These are phyloP conservation scores for Fragaria ananassa DNA, from an alignment of 306 rosid species.

Conservation along the genomic window DNA sequence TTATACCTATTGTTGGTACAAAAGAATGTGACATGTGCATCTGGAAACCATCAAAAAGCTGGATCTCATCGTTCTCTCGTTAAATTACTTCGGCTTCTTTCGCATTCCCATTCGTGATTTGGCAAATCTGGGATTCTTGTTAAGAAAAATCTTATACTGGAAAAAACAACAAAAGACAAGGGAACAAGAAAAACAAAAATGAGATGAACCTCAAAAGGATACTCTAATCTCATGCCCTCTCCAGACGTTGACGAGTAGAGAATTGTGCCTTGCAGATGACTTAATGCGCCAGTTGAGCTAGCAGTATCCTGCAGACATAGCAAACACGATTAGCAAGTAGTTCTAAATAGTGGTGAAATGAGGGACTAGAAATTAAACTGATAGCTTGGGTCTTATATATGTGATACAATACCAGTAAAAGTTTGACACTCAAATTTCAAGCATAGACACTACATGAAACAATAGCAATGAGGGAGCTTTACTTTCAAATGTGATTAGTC, in stretches of 20 bases:
- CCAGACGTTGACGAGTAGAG: slow-evolving; percentile 71
- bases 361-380: neutral
- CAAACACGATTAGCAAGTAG: neutral
- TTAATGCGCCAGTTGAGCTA: slow-evolving; percentile 64
- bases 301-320: slow-evolving; percentile 54
- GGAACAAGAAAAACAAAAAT: neutral
- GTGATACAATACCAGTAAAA: neutral
- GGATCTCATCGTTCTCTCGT: neutral
- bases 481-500: neutral
- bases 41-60: neutral
- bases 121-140: slow-evolving; percentile 61
- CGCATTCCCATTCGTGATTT: slow-evolving; percentile 97
- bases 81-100: slow-evolving; percentile 57
- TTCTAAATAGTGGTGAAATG: neutral
- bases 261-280: slow-evolving; percentile 76
- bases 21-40: slow-evolving; percentile 6
- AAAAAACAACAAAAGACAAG: neutral
- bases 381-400: neutral
- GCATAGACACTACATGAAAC: neutral
- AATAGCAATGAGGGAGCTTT: neutral
- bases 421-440: neutral
- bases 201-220: slow-evolving; percentile 45
- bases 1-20: neutral
- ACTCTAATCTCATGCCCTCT: slow-evolving; percentile 93
- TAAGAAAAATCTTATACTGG: slow-evolving; percentile 43